Evolutionary conservation across 1,139 yeast species (phyloP).

Genomic region (Magnusiomyces tetraspermus): DNA sequence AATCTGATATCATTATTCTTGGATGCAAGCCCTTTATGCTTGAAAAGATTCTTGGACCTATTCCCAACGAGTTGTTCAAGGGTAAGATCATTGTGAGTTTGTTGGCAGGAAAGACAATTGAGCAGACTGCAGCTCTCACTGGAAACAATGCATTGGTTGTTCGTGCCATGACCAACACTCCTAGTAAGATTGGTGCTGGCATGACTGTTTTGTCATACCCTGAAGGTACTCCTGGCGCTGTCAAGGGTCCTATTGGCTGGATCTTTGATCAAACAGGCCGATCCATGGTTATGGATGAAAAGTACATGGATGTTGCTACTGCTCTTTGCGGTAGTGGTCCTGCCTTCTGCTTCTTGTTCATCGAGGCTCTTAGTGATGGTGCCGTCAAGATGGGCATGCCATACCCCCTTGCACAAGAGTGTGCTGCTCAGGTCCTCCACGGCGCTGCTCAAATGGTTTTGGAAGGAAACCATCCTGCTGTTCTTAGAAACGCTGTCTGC

Average conservation of each 20-base stretch:
- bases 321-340: slow-evolving; percentile 96
- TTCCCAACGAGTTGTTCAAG: slow-evolving; percentile 38
- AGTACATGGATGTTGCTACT: slow-evolving; percentile 94
- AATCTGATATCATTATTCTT: slow-evolving; percentile 62
- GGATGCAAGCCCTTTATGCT: slow-evolving; percentile 85
- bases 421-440: slow-evolving; percentile 93
- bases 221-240: slow-evolving; percentile 39
- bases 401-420: slow-evolving; percentile 66
- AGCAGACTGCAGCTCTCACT: slow-evolving; percentile 49
- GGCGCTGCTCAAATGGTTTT: slow-evolving; percentile 93
- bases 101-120: slow-evolving; percentile 87
- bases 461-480: slow-evolving; percentile 80
- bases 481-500: slow-evolving; percentile 76
- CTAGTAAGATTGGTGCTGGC: slow-evolving; percentile 82
- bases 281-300: slow-evolving; percentile 41
- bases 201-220: slow-evolving; percentile 67
- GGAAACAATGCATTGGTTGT: slow-evolving; percentile 43
- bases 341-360: slow-evolving; percentile 80
- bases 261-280: slow-evolving; percentile 49
- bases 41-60: slow-evolving; percentile 41
- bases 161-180: slow-evolving; percentile 97
- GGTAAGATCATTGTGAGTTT: slow-evolving; percentile 67
- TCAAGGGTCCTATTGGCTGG: slow-evolving; percentile 46
- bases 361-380: slow-evolving; percentile 90
- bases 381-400: slow-evolving; percentile 95